A percentile compares a stretch with the other conserved stretches of the same genome.
Conservation (phyloP, 2,329 filamentous ascomycete species). For the Sclerotiophoma versabilis region DNA sequence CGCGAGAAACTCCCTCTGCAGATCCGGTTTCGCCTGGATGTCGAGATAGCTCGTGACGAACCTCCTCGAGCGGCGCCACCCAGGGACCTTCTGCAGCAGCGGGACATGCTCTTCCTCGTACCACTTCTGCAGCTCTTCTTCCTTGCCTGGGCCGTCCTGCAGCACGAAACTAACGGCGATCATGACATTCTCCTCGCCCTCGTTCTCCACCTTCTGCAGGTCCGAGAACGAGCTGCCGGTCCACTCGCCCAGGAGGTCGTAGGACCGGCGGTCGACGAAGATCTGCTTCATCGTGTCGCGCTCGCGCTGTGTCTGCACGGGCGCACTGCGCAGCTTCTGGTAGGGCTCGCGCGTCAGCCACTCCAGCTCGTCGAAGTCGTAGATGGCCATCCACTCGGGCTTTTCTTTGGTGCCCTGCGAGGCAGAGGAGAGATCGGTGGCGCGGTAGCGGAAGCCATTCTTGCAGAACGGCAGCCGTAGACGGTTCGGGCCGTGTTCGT, state of each 20-base stretch:
- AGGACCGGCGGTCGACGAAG: constrained; percentile 74
- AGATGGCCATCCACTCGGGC: constrained; percentile 79
- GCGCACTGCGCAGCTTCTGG: constrained; percentile 66
- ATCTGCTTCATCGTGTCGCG: constrained; percentile 69
- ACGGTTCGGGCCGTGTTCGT: constrained; percentile 85
- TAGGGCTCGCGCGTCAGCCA: constrained; percentile 76
- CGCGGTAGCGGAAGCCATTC: constrained; percentile 81
- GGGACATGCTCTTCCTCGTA: constrained; percentile 76
- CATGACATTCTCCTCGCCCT: constrained; percentile 63
- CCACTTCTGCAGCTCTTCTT: constrained; percentile 70
- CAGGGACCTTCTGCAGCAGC: constrained; percentile 75
- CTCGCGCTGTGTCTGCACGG: constrained; percentile 65
- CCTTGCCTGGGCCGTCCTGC: constrained; percentile 58
- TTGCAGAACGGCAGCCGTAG: constrained; percentile 75
- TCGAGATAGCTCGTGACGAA: constrained; percentile 71
- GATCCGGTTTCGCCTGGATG: constrained; percentile 41
- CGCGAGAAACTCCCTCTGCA: constrained; percentile 63
- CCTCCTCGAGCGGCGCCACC: constrained; percentile 77
- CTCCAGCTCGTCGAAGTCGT: constrained; percentile 80
- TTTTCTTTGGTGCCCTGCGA: constrained; percentile 46
- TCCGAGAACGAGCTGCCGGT: constrained; percentile 65
- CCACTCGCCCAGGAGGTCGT: constrained; percentile 67
- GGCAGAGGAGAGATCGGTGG: constrained; percentile 61
- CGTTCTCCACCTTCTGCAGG: constrained; percentile 66
- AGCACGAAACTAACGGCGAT: constrained; percentile 68